Evolutionary conservation across 2,329 filamentous ascomycete species (phyloP), one percentile per base, ranked within the genome.

Genomic region (Epichloe festucae): DNA sequence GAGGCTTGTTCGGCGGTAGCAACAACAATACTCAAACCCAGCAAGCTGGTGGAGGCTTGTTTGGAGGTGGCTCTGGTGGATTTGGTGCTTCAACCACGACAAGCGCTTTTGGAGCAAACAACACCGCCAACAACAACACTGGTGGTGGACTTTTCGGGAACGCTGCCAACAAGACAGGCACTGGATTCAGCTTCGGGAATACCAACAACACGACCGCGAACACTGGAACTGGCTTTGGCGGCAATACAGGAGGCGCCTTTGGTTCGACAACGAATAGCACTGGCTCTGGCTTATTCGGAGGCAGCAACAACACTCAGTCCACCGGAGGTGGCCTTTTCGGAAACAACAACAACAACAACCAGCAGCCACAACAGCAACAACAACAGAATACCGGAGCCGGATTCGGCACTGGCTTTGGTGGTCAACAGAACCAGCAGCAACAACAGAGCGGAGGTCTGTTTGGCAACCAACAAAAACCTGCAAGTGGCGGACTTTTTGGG

Each of bases 291-390:
- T 59, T 75, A 3, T 76, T 79, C 50, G 74, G 73, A 36, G 47
- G 34, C 39, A 62, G 60, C 58, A 54, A 58, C 55, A 57, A 64
- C 56, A 50, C 57, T 54, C 48, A 63, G 58, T 34, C 65, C 58
- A 60, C 70, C 47, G 66, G 69, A n/a, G 70, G 70, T 17, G 68
- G 71, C 14, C 60, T 76, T 6, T 77, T 78, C 48, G 73, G 72
- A 60, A 56, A 70, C 49, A 66, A 61, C 60, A 64, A 61, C 60
- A 64, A 61, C 55, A 35, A 61, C 55, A 35, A 50, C 19, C 42
- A 50, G 14, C 58, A 62, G 17, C 60, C 64, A 49, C 60, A 64
- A 48, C 48, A 45, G 21, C 58, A 62, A 17, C 60, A 65, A 48
- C 61, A 65, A 49, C 61, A 60, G 50, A 60, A 54, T 17, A 53